A percentile compares a stretch with the other conserved stretches of the same genome.
phyloP scores from a whole-genome alignment of 345 rosid species.

The Pelargonium nanum region DNA sequence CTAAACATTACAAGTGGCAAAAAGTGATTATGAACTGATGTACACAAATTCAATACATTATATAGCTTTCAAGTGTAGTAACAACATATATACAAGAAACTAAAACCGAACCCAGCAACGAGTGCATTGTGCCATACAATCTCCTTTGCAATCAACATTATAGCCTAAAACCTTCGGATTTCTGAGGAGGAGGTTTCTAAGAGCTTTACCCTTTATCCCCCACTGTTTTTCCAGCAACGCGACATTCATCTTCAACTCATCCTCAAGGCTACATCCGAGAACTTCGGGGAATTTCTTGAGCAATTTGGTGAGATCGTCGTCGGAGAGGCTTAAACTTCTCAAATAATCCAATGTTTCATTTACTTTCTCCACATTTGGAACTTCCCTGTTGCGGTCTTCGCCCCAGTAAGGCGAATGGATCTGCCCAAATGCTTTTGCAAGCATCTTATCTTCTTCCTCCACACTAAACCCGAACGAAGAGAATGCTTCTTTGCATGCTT shows the following conservation, averaged over 20 bases:
- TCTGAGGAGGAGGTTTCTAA: conserved; percentile 58
- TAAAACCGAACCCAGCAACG: conserved; percentile 93
- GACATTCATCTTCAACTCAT: conserved; percentile 61
- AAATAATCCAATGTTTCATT: conserved; percentile 47
- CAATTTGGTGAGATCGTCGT: conserved; percentile 55
- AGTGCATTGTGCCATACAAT: conserved; percentile 80
- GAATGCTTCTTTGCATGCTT: conserved; percentile 63
- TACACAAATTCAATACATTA: too few species aligned
- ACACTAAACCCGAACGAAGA: conserved; percentile 44
- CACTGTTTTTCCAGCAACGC: conserved; percentile 58
- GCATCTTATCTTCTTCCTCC: conserved; percentile 79
- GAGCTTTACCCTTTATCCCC: conserved; percentile 70
- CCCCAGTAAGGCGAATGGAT: conserved; percentile 85
- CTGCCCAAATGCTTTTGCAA: conserved; percentile 77
- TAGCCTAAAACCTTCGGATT: conserved; percentile 90
- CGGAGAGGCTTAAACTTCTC: conserved; percentile 48
- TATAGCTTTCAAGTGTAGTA: too few species aligned
- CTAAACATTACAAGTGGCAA: too few species aligned
- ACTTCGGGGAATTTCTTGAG: conserved; percentile 88
- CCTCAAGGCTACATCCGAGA: conserved; percentile 66
- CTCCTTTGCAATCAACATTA: conserved; percentile 89
- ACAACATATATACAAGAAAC: too few species aligned
- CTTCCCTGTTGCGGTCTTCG: conserved; percentile 60
- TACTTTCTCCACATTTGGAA: conserved; percentile 45
- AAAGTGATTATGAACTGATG: too few species aligned